Evolutionary conservation across 805 yeast genomes (phyloP), one percentile per base, ranked within the genome.

Genomic region (Middelhovenomyces tepae): DNA sequence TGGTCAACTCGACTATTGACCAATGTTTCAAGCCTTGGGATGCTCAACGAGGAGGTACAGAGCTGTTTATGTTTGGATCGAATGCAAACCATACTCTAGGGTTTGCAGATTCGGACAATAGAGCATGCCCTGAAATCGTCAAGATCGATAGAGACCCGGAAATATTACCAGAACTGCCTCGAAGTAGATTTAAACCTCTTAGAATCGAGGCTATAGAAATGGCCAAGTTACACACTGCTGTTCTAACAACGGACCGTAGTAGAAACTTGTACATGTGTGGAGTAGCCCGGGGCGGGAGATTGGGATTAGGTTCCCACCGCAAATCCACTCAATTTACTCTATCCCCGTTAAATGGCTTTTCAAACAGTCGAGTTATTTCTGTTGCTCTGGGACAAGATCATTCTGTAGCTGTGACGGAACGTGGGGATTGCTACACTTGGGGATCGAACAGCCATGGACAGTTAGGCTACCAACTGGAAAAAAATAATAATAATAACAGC

Each of bases 391-490:
- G 85, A 33, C 72, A 74, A 44, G 79, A 80, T 46, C 94, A 83
- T 49, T 61, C 83, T 0, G 46, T 85, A 7, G 78, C 70, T 0
- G 44, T 81, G 14, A 69, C 79, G 0, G 47, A 57, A 0, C 44
- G 55, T 10, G 74, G 75, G 23, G 66, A 67, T n/a, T 59, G 84
- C 1, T 79, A 64, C 40, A 56, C 86, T 0, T 87, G 95, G 94
- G 96, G 96, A 0, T 64, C 73, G 39, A 83, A 83, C 47, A 61
- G 65, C 11, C 67, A 54, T 50, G 69, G 69, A n/a, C 93, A 82
- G 50, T 54, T 83, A 15, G 94, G 94, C 0, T 67, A 65, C 41
- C 11, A 39, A 3, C 20, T 45, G 7, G 51, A 54, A 2, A 59
- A 62, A 4, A 56, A 46, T 9, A 36, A 38, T n/a, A 39, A 35